Conservation (phyloP, 2,329 filamentous ascomycete species). For the Hyphodiscus sp. region DNA sequence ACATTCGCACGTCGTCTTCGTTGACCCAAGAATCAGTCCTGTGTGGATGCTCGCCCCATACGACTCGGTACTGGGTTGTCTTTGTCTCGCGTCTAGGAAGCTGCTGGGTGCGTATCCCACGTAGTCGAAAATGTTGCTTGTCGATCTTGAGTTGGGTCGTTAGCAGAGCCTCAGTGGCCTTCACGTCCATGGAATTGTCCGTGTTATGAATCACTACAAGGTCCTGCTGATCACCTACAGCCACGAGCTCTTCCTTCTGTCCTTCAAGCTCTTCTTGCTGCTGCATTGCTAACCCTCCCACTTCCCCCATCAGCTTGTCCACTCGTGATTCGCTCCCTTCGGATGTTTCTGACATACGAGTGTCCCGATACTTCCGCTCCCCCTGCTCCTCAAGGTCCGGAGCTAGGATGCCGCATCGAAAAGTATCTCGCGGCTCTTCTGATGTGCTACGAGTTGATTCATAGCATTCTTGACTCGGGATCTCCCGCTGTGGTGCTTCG, state of each 20-base stretch:
- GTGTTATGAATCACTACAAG: slow-evolving; percentile 4
- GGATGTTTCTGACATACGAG: background rate
- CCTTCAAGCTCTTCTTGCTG: slow-evolving; percentile 2
- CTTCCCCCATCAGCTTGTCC: background rate
- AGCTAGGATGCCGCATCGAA: no score
- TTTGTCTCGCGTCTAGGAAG: slow-evolving; percentile 11
- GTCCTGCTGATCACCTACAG: slow-evolving; percentile 12
- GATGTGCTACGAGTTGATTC: no score
- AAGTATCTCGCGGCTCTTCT: no score
- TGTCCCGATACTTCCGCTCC: slow-evolving; percentile 3
- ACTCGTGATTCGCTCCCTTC: background rate
- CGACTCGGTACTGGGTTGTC: slow-evolving; percentile 4
- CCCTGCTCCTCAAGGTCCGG: slow-evolving; percentile 14
- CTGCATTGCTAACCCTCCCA: slow-evolving; percentile 7
- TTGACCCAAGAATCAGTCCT: slow-evolving; percentile 19
- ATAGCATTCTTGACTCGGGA: no score
- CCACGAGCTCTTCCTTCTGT: slow-evolving; percentile 4
- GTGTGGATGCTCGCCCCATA: slow-evolving; percentile 17
- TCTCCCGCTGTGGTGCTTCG: no score
- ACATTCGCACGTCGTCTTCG: slow-evolving; percentile 17
- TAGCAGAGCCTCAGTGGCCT: slow-evolving; percentile 11
- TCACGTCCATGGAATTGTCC: slow-evolving; percentile 11
- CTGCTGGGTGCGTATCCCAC: slow-evolving; percentile 7
- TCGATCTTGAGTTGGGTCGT: slow-evolving; percentile 4
- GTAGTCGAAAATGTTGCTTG: slow-evolving; percentile 10